Percentiles rank a stretch among this genome's conserved stretches.
These are phyloP conservation scores for Dryadomyces sulphureus DNA, from an alignment of 2,329 filamentous ascomycete species.

Conservation along the genomic window DNA sequence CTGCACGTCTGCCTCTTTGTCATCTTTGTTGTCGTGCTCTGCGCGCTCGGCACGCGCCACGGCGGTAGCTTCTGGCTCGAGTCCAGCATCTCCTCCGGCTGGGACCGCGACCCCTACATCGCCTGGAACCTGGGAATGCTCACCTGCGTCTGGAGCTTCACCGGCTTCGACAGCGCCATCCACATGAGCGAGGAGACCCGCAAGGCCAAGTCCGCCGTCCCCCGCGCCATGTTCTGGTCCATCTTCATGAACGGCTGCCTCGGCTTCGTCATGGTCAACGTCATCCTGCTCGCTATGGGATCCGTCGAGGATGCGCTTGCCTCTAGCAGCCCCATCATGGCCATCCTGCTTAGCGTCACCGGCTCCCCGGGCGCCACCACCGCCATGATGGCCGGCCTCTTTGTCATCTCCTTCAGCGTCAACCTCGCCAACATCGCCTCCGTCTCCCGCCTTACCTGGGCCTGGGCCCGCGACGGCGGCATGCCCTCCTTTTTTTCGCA, in stretches of 20 bases:
- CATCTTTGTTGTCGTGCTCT: conserved; percentile 20
- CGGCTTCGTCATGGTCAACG: conserved; percentile 24
- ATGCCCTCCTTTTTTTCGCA: conserved; percentile 7
- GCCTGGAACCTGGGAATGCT: conserved; percentile 22
- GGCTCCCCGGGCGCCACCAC: conserved; percentile 24
- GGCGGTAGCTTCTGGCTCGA: conserved; percentile 16
- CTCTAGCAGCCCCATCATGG: conserved; percentile 25
- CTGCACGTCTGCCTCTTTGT: conserved; percentile 18
- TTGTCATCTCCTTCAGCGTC: conserved; percentile 17
- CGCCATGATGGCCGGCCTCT: conserved; percentile 22
- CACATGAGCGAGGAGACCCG: conserved; percentile 31
- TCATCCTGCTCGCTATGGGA: conserved; percentile 28
- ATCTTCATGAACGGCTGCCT: conserved; percentile 25
- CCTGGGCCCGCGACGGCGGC: conserved; percentile 31
- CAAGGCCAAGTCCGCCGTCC: conserved; percentile 28
- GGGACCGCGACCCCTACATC: conserved; percentile 11
- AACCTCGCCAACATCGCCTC: conserved; percentile 28
- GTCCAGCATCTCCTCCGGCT: conserved; percentile 16
- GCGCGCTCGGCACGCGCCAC: conserved; percentile 17
- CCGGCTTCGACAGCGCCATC: conserved; percentile 28
- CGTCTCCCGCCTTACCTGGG: conserved; percentile 31
- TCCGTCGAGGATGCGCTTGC: conserved; percentile 18
- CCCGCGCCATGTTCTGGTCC: conserved; percentile 27
- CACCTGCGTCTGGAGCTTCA: conserved; percentile 18
- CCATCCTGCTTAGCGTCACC: conserved; percentile 20